phyloP scores from a whole-genome alignment of 129 eudicot genomes.

The Centaurea solstitialis region DNA sequence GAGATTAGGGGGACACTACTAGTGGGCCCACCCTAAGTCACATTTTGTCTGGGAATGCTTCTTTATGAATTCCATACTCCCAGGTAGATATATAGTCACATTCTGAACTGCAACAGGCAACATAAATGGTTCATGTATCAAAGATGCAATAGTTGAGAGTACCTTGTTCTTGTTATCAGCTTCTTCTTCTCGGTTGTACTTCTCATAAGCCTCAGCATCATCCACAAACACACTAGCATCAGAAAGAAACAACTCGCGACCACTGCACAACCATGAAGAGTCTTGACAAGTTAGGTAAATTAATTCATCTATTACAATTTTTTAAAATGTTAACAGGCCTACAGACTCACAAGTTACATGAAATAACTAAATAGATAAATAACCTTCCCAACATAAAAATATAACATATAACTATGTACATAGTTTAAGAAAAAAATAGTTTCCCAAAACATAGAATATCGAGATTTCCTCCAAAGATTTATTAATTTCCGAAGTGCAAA shows the following conservation, averaged over 20 bases:
- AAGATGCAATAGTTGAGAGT: neutral
- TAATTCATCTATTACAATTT: neutral
- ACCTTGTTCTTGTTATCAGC: slow-evolving; percentile 46
- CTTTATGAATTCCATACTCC: neutral
- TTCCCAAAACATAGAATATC: neutral
- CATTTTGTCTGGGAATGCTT: neutral
- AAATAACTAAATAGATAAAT: neutral
- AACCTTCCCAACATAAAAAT: neutral
- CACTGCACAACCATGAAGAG: slow-evolving; percentile 32
- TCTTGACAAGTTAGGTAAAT: neutral
- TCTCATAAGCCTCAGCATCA: slow-evolving; percentile 62
- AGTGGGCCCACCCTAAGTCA: neutral
- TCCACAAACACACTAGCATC: slow-evolving; percentile 71
- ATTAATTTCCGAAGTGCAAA: neutral
- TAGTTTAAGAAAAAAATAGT: neutral
- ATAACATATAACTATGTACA: neutral
- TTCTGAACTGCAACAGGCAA: neutral
- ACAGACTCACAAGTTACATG: neutral
- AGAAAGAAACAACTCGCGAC: slow-evolving; percentile 67
- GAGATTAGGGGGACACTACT: neutral
- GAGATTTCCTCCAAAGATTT: neutral
- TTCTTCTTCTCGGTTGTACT: slow-evolving; percentile 55
- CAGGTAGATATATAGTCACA: neutral
- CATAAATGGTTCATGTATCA: neutral
- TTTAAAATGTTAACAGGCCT: neutral